phyloP scores from a whole-genome alignment of 768 basidiomycete species.

The Pleurotus djamor region DNA sequence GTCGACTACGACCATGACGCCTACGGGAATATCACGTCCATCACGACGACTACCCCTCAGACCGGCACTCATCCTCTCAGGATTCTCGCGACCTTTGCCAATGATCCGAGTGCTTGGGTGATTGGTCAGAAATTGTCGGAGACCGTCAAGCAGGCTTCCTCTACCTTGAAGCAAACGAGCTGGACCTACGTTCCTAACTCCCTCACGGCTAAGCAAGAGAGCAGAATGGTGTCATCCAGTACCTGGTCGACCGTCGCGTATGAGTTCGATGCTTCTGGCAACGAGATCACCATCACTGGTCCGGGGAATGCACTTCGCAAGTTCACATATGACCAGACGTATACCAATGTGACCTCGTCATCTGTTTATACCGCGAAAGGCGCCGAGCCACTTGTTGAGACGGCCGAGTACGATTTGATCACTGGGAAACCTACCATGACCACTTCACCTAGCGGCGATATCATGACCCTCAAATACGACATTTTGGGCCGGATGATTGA shows the following conservation, averaged over 20 bases:
- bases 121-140: constrained; percentile 9
- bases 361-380: not conserved
- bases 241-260: not conserved
- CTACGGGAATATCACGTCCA: constrained; percentile 8
- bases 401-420: not conserved
- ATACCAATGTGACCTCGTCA: constrained; percentile 2
- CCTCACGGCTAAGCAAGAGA: not conserved
- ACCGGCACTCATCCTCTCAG: constrained; percentile 7
- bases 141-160: not conserved
- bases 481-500: not conserved
- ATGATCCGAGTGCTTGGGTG: constrained; percentile 7
- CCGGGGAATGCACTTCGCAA: not conserved
- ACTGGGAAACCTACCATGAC: not conserved
- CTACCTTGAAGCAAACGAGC: constrained; percentile 1
- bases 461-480: not conserved
- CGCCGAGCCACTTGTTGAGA: not conserved
- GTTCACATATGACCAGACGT: not conserved
- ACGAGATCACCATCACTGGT: not conserved
- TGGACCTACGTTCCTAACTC: not conserved
- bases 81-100: constrained; percentile 3
- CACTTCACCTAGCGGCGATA: not conserved
- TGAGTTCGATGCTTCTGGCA: not conserved
- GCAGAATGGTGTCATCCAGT: not conserved
- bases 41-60: constrained; percentile 6
- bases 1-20: constrained; percentile 8